Percentiles rank a stretch among this genome's conserved stretches.
phyloP scores from a whole-genome alignment of 176 grass and related monocot genomes.

The Musa schizocarpa region DNA sequence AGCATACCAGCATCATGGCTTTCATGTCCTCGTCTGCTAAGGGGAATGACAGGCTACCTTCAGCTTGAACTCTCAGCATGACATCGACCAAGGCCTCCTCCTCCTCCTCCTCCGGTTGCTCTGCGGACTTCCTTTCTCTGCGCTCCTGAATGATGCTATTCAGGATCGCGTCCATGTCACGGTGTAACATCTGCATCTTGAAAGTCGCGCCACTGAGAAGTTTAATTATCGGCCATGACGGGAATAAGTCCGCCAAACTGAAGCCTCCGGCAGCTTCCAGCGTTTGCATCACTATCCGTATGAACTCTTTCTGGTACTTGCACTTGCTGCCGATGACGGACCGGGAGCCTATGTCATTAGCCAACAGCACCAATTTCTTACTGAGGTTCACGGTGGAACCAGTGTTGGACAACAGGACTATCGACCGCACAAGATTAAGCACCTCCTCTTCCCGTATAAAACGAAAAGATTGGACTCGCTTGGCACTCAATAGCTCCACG shows the following conservation, averaged over 20 bases:
- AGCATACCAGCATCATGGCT: background rate
- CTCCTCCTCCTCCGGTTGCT: background rate
- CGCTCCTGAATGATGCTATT: background rate
- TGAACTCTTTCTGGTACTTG: constrained; percentile 17
- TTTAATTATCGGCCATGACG: background rate
- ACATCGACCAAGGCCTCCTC: background rate
- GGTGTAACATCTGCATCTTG: background rate
- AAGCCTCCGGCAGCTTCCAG: background rate
- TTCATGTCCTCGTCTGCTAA: background rate
- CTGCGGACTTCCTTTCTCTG: background rate
- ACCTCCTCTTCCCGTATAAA: constrained; percentile 25
- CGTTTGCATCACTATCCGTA: background rate
- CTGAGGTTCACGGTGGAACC: background rate
- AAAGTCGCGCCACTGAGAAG: background rate
- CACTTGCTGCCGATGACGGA: constrained; percentile 14
- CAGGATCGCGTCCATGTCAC: background rate
- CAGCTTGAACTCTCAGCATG: background rate
- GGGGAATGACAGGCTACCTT: background rate
- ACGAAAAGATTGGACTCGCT: constrained; percentile 22
- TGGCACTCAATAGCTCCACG: constrained; percentile 19
- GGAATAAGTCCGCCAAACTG: background rate
- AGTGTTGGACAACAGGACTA: background rate
- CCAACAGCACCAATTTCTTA: background rate
- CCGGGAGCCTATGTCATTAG: background rate
- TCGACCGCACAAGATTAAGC: constrained; percentile 6